phyloP scores from a whole-genome alignment of 2,329 filamentous ascomycete species.

The Aureobasidium melanogenum region DNA sequence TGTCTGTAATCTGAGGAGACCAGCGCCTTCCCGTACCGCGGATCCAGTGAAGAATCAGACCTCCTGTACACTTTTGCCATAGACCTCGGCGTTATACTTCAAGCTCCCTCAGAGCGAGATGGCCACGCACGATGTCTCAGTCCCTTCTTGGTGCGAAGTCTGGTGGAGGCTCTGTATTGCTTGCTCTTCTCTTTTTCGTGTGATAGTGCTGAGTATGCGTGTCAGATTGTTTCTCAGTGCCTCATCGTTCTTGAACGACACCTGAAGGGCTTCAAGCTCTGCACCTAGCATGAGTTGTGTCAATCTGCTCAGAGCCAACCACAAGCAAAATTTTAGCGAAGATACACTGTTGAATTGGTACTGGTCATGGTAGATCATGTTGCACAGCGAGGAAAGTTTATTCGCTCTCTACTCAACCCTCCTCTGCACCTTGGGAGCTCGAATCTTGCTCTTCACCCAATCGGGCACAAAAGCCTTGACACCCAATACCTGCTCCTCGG shows the following conservation, averaged over 20 bases:
- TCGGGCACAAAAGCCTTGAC: conserved; percentile 63
- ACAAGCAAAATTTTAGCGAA: no score
- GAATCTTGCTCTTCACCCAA: conserved; percentile 52
- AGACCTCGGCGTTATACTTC: no score
- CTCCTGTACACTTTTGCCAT: no score
- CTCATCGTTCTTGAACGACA: neutral
- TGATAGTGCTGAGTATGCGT: neutral
- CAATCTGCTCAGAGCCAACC: no score
- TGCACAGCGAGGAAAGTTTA: no score
- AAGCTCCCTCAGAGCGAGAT: neutral
- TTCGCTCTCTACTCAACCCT: conserved; percentile 18
- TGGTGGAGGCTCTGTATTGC: neutral
- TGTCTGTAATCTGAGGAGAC: no score
- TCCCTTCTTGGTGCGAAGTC: neutral
- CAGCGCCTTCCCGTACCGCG: no score
- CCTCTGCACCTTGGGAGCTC: conserved; percentile 29
- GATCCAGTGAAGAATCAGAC: no score
- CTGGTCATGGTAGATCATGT: no score
- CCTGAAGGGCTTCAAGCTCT: no score
- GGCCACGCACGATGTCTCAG: neutral
- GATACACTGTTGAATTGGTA: no score
- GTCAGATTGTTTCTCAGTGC: neutral
- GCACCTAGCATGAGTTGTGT: no score
- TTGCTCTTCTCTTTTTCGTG: neutral
- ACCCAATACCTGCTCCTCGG: conserved; percentile 21